Evolutionary conservation across 495 filamentous ascomycete species (phyloP).

Genomic region (Daldinia childiae): DNA sequence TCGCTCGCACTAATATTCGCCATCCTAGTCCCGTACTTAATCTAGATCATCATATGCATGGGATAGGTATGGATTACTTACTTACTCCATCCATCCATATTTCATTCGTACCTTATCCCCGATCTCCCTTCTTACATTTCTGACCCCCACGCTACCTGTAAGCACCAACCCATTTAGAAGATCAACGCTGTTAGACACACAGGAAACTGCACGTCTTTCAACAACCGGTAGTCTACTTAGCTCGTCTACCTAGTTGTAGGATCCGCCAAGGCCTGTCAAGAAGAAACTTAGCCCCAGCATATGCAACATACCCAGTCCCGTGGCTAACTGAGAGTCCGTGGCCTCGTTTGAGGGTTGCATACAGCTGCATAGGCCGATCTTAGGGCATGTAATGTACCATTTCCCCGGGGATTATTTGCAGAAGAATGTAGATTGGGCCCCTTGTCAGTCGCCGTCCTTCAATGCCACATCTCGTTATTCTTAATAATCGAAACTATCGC

Average conservation of each 20-base stretch:
- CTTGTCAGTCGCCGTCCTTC: constrained; percentile 39
- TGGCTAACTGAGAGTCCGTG: constrained; percentile 20
- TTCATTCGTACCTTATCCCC: not conserved
- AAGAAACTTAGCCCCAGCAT: not conserved
- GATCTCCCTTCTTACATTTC: not conserved
- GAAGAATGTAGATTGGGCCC: constrained; percentile 18
- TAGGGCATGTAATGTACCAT: constrained; percentile 22
- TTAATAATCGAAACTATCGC: constrained; percentile 9
- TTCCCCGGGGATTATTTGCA: constrained; percentile 25
- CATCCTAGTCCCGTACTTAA: constrained; percentile 13
- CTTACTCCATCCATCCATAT: not conserved
- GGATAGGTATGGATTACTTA: constrained; percentile 11
- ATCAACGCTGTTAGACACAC: not conserved
- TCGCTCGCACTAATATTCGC: not conserved
- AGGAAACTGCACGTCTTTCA: constrained; percentile 14
- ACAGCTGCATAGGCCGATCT: constrained; percentile 28
- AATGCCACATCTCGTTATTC: constrained; percentile 27
- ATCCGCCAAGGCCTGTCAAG: constrained; percentile 22
- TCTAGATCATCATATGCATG: constrained; percentile 31
- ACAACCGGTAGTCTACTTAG: constrained; percentile 17
- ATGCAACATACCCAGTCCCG: constrained; percentile 23
- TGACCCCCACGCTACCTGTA: constrained; percentile 25
- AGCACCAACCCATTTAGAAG: constrained; percentile 7
- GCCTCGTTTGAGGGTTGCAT: constrained; percentile 39
- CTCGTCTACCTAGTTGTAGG: constrained; percentile 12